Base-by-base conservation (phyloP, 164 flowering plant species). In the Vitis riparia region DNA sequence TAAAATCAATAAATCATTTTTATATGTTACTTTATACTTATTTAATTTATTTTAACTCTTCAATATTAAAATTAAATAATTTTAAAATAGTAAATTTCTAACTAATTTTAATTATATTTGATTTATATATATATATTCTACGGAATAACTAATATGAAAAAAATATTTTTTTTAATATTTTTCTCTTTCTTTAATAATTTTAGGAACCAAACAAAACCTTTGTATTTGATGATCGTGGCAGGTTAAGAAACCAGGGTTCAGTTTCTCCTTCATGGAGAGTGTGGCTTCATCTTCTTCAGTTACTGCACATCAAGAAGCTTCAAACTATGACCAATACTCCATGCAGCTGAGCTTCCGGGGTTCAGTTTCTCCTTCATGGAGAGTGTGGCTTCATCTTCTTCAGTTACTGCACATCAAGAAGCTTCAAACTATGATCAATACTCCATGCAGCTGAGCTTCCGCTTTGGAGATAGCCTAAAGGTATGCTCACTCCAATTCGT, bases 381-480 rank as follows among this genome's bases (percentile, higher is more conserved):
- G 15, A 32, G n/a, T 14, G 48, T 44, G 58, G 51, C 57, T 19
- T 73, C 65, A 1, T 14, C 67, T 19, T 71, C 71, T 57, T 58
- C 71, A 10, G 58, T 63, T 2, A 56, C 70, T 51, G 67, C 49
- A 2, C 73, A 64, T 63, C 70, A 62, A 50, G 61, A 68, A 68
- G 63, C 75, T 65, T 76, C 79, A 10, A 69, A 73, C 60, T 62
- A 62, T 16, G 83, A 80, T 51, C 80, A 77, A 55, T 19, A 77
- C 65, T 69, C 65, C 37, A 19, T 19, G 23, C 23, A 19, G 23
- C 23, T 17, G 72, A 67, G 71, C 52, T 14, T 78, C 48, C 55
- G 13, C 27, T 74, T 76, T 59, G 68, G 75, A 8, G 76, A 77
- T 48, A 61, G 67, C 19, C 69, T 80, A 2, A 76, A 65, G 80